Base-by-base conservation (phyloP, 2,329 filamentous ascomycete genomes). In the Ophiosphaerella herpotricha region DNA sequence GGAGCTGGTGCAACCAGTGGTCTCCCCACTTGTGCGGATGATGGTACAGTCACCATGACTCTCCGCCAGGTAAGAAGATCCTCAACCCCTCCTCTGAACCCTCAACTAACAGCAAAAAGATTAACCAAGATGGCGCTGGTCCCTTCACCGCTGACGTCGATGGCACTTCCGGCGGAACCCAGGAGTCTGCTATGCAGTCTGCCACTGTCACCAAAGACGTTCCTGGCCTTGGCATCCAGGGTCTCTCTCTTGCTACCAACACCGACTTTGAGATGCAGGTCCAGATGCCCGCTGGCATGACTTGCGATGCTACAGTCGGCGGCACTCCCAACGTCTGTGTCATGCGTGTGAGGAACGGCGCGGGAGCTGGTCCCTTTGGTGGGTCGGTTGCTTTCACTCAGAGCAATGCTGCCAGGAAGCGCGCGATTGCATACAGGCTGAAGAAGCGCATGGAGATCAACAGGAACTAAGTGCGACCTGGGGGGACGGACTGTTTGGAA, bases 61-160 rank as follows among this genome's bases (percentile, higher is more conserved):
- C 87, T 83, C 73, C 84, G 85, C 64, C 82, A 88, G 58, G 65
- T 68, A 55, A 47, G 57, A 18, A 34, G 32, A n/a, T 24, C 23
- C 33, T 12, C 13, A 14, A 37, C 18, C 11, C 31, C 13, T 1
- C 39, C n/a, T 6, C 3, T 3, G 36, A 7, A 13, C n/a, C 33
- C 9, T 2, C n/a, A 14, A 26, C 45, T 51, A 39, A 55, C 44
- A 35, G 7, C 9, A 33, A 37, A 1, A 31, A 68, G 61, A 68
- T 88, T 75, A 88, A 88, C 79, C 85, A 88, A 69, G 85, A 88
- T 57, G 86, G 86, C 21, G 86, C 85, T 1, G 86, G 86, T 2
- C 85, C 85, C 2, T 75, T 88, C 52, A 79, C 76, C 18, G 85
- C 85, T 9, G 78, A 78, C 29, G 75, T 88, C 16, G 85, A 89